Percentiles rank a stretch among this genome's conserved stretches.
phyloP scores from a whole-genome alignment of 352 stramenopile genomes.

The Phytophthora citrophthora region DNA sequence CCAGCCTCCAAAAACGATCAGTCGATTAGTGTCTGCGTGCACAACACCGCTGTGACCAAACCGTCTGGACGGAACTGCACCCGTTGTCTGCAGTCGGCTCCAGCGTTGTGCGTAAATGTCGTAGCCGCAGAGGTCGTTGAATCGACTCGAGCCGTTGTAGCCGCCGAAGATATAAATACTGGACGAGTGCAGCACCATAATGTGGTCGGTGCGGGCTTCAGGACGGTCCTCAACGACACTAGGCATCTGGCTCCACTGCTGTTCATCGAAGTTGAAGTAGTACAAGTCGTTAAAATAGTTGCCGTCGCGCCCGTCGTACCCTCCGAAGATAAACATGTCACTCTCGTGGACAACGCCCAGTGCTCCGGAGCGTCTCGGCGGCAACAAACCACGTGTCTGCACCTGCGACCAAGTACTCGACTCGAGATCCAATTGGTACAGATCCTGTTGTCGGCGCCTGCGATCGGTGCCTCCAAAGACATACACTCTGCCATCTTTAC shows the following conservation, averaged over 20 bases:
- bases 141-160: constrained; percentile 85
- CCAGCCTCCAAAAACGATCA: constrained; percentile 90
- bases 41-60: constrained; percentile 89
- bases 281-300: constrained; percentile 92
- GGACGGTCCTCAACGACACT: constrained; percentile 63
- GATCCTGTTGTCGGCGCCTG: constrained; percentile 78
- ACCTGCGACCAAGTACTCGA: constrained; percentile 79
- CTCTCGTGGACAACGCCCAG: constrained; percentile 82
- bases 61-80: constrained; percentile 61
- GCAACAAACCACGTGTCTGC: constrained; percentile 64
- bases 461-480: constrained; percentile 89
- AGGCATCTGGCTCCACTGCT: constrained; percentile 83
- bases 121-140: constrained; percentile 87
- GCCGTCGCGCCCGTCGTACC: constrained; percentile 89
- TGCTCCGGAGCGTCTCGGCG: constrained; percentile 76
- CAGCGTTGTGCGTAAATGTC: constrained; percentile 64
- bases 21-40: constrained; percentile 62
- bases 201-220: constrained; percentile 86
- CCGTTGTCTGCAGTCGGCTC: constrained; percentile 53
- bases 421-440: constrained; percentile 82
- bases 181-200: constrained; percentile 81
- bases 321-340: constrained; percentile 91
- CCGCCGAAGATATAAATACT: constrained; percentile 90
- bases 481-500: constrained; percentile 69
- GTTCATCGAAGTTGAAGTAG: constrained; percentile 86